Base-by-base conservation (phyloP, 345 rosid species). In the Melaleuca quinquenervia region DNA sequence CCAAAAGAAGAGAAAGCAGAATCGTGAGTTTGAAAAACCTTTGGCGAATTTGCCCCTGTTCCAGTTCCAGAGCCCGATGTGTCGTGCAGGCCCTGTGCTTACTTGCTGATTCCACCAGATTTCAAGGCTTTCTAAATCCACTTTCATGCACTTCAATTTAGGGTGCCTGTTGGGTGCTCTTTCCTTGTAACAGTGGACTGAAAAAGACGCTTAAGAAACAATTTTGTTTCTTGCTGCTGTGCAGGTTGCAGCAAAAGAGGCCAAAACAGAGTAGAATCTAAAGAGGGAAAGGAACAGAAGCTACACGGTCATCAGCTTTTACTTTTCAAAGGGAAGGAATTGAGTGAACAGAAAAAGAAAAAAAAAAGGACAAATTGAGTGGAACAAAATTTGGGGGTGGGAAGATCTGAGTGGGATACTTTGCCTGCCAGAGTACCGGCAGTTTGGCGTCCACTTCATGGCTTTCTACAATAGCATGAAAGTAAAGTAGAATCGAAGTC, bases 361-460 rank as follows among this genome's bases (percentile, higher is more conserved):
- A 44, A 36, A 84, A 1, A 45, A 55, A 75, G 56, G 27, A 45
- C 54, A 83, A 62, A 82, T 53, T 45, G 90, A 56, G 85, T 50
- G 85, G 85, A 85, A 83, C 89, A 86, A 91, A 92, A 87, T 54
- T 87, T 85, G 58, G 88, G 89, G 82, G 78, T 89, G 86, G 83
- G 88, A 89, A 86, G 90, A 92, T 91, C 91, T 85, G 8, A 86
- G 93, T 92, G 92, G 94, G 96, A 96, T 96, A 90, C 91, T 93
- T 91, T 94, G 93, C 91, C 95, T 86, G 56, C 62, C 90, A 86
- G 85, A 88, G 85, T 91, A 88, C 91, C 85, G 83, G 91, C 96
- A 92, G 90, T 45, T 86, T 92, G 90, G 92, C 90, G 88, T 90
- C 95, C 89, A 87, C 89, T 89, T 87, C 48, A 49, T 85, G 88